phyloP scores from a whole-genome alignment of 306 rosid genomes.

The Quercus cerris region DNA sequence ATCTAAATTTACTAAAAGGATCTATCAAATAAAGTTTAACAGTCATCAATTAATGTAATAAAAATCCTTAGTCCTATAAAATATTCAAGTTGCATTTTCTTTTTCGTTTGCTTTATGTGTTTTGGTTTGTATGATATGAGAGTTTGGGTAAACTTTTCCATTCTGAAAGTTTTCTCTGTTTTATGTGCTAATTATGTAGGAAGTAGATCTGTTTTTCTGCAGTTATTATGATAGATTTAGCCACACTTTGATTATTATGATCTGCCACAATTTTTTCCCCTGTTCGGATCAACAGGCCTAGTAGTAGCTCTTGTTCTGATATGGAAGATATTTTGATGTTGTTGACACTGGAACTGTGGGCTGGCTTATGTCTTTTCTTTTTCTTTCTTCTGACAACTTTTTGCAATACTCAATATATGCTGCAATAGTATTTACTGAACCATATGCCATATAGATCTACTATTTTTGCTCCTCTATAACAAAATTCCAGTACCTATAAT shows the following conservation, averaged over 20 bases:
- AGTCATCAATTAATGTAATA: neutral
- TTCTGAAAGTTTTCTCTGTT: neutral
- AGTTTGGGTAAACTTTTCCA: neutral
- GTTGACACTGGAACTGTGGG: neutral
- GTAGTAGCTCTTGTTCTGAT: neutral
- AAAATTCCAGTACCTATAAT: neutral
- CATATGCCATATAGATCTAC: neutral
- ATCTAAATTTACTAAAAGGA: neutral
- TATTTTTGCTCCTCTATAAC: neutral
- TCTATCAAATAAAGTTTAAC: neutral
- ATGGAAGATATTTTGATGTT: neutral
- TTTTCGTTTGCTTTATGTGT: neutral
- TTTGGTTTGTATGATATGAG: neutral
- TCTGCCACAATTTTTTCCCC: neutral
- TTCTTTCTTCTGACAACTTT: neutral
- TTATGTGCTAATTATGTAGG: neutral
- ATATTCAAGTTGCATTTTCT: neutral
- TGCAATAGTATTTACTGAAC: neutral
- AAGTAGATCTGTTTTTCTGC: neutral
- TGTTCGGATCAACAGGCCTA: neutral
- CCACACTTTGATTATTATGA: neutral
- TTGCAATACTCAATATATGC: neutral
- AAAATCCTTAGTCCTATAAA: neutral
- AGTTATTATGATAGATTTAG: neutral
- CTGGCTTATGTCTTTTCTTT: neutral